Evolutionary conservation across 768 basidiomycete species (phyloP).

Genomic region (Leucosporidium creatinivorum): DNA sequence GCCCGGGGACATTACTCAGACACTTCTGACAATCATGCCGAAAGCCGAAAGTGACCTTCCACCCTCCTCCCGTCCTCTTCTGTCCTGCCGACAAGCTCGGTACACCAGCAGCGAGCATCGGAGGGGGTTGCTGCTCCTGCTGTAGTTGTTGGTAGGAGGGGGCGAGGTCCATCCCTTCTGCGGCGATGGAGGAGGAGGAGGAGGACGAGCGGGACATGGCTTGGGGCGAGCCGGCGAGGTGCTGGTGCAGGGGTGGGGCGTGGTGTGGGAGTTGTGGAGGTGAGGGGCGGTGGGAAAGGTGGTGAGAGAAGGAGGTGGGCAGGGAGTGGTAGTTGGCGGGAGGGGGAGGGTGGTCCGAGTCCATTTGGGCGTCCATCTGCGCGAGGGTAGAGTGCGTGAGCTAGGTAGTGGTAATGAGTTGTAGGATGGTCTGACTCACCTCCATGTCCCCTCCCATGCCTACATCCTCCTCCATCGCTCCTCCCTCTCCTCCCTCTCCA

Average conservation of each 20-base stretch:
- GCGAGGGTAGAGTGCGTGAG: not conserved
- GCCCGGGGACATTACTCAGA: not conserved
- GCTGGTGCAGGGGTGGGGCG: constrained; percentile 18
- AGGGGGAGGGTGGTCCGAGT: not conserved
- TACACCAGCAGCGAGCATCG: too few species aligned
- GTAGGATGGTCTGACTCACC: too few species aligned
- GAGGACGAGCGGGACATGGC: constrained; percentile 9
- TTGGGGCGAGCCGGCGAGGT: constrained; percentile 25
- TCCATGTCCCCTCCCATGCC: not conserved
- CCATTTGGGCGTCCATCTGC: not conserved
- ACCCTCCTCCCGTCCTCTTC: constrained; percentile 5
- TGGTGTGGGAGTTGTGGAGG: constrained; percentile 11
- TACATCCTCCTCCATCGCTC: not conserved
- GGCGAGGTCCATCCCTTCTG: not conserved
- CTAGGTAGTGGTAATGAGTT: too few species aligned
- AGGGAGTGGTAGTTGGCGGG: not conserved
- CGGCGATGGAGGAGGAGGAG: not conserved
- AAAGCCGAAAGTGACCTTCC: constrained; percentile 29
- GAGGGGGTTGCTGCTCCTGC: not conserved
- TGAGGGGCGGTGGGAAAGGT: not conserved
- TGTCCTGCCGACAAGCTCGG: too few species aligned
- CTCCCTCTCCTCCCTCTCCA: not conserved
- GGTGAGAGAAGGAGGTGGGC: not conserved
- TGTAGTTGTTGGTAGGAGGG: not conserved
- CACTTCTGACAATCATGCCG: constrained; percentile 27